Evolutionary conservation across 2,329 filamentous ascomycete genomes (phyloP).

Genomic region (Stenocarpella maydis): DNA sequence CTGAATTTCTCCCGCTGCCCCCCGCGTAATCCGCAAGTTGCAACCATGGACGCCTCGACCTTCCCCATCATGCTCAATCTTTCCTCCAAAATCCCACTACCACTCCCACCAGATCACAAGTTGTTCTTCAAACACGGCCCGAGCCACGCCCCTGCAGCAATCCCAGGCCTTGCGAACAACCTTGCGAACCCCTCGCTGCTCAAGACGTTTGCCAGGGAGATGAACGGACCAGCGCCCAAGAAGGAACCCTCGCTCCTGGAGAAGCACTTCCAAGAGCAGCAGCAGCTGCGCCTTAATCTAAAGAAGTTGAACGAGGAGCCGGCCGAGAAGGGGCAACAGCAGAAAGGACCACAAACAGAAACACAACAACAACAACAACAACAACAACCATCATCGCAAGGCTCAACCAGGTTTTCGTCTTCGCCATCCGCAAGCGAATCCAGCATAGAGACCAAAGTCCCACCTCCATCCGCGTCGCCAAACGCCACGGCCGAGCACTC

Average conservation of each 20-base stretch:
- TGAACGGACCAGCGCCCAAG: conserved; percentile 34
- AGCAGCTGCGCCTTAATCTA: conserved; percentile 22
- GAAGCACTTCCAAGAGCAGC: conserved; percentile 33
- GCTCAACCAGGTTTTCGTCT: conserved; percentile 27
- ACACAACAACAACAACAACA: conserved; percentile 26
- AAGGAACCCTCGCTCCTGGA: conserved; percentile 34
- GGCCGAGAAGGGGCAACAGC: conserved; percentile 28
- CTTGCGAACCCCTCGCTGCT: conserved; percentile 35
- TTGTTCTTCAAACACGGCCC: conserved; percentile 41
- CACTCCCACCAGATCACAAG: conserved; percentile 50
- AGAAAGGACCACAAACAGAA: conserved; percentile 31
- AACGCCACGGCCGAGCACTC: conserved; percentile 22
- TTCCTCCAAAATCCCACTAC: conserved; percentile 46
- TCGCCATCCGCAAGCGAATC: conserved; percentile 28
- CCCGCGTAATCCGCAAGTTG: neutral
- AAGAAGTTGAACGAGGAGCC: conserved; percentile 13
- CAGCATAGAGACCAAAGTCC: conserved; percentile 31
- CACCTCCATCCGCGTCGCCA: conserved; percentile 12
- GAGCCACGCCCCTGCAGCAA: conserved; percentile 23
- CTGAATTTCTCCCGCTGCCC: conserved; percentile 28
- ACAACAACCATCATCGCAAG: conserved; percentile 9
- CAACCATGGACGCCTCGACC: conserved; percentile 31
- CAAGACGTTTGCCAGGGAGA: conserved; percentile 39
- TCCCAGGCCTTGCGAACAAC: conserved; percentile 19
- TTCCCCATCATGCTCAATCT: conserved; percentile 34